Conservation (phyloP, 176 grass and related monocot species). For the Canna indica region DNA sequence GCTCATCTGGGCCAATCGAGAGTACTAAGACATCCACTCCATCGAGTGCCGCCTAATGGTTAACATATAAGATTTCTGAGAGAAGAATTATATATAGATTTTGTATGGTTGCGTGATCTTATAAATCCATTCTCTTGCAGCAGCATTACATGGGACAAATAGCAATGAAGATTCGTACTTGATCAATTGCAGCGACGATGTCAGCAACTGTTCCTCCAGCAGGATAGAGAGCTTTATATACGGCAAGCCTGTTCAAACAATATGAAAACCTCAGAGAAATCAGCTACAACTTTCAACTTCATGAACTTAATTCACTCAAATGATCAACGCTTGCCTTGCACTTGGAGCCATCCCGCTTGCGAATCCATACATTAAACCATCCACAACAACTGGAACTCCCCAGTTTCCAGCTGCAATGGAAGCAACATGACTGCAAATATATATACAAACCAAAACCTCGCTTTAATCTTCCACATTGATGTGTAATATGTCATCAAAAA, state of each 20-base stretch:
- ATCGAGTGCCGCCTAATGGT: constrained; percentile 42
- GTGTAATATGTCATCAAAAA: not conserved
- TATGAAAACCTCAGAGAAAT: not conserved
- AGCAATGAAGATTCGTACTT: constrained; percentile 29
- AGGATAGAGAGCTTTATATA: constrained; percentile 56
- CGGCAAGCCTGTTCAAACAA: constrained; percentile 31
- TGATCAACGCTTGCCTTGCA: constrained; percentile 26
- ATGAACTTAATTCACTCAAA: too few species aligned
- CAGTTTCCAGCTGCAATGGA: constrained; percentile 44
- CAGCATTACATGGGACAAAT: too few species aligned
- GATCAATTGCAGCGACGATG: constrained; percentile 52
- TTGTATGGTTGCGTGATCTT: too few species aligned
- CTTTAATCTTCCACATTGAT: not conserved
- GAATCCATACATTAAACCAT: constrained; percentile 39
- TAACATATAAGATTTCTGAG: too few species aligned
- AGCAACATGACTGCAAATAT: constrained; percentile 42
- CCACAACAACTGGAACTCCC: constrained; percentile 36
- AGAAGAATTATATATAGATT: too few species aligned
- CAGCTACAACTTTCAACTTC: not conserved
- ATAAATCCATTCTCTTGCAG: too few species aligned
- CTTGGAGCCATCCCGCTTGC: constrained; percentile 67
- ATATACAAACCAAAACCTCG: not conserved
- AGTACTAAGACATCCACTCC: constrained; percentile 46
- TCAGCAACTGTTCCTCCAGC: constrained; percentile 44
- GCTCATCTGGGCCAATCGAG: constrained; percentile 41